Base-by-base conservation (phyloP, 257 asterid species). In the Scutellaria barbata region DNA sequence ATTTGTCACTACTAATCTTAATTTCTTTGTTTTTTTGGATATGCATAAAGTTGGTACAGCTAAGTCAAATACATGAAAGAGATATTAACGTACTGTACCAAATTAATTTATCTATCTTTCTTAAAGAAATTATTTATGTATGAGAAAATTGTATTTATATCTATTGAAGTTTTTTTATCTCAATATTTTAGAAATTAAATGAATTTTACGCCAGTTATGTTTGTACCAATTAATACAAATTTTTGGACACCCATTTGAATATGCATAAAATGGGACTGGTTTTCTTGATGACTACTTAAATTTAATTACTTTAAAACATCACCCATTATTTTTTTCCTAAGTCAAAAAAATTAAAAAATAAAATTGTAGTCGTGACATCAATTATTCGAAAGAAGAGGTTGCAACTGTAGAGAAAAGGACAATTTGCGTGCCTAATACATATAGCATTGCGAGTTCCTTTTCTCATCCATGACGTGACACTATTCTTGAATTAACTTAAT, bases 371-470 rank as follows among this genome's bases (percentile, higher is more conserved):
- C 47, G 79, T 74, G 82, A 68, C 82, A 39, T 73, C 78, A 73
- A 73, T 53, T 73, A 73, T 74, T 63, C 45, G 22, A 68, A 55
- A 71, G 47, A 50, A 43, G 55, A 52, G 16, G 47, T 50, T 64
- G 42, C 30, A 74, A 79, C 66, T 41, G 52, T 17, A 41, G 39
- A 63, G 77, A 65, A 66, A 74, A 46, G n/a, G 78, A 68, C 63
- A 50, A 75, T 71, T 54, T 75, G 72, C 69, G 66, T 74, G 71
- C 79, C 64, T 43, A 73, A 68, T 77, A 53, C 45, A 65, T 41
- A 12, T 17, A 50, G 51, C 20, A 62, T 17, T 39, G 40, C 9
- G 17, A 40, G 61, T 54, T 54, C 50, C 40, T 47, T 63, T 42
- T 61, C 10, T 71, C 64, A 39, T 25, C 76, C 67, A 72, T 80